A percentile compares a stretch with the other conserved stretches of the same genome.
Conservation (phyloP, 352 stramenopile species). For the Pythium monospermum region DNA sequence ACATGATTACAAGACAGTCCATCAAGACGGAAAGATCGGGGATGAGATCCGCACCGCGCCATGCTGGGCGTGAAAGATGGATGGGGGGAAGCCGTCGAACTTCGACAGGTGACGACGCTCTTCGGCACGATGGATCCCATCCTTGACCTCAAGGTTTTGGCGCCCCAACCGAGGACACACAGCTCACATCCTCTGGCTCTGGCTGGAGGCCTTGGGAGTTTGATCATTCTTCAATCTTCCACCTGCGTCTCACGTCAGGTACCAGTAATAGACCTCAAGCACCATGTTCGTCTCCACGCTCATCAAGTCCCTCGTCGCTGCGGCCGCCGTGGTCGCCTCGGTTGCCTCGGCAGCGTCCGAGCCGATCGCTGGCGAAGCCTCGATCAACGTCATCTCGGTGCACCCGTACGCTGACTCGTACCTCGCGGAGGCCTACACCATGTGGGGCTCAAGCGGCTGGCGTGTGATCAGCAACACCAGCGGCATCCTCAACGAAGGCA, state of each 20-base stretch:
- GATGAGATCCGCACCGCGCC: too few relatives aligned
- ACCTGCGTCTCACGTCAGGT: constrained; percentile 12
- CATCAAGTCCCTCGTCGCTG: constrained; percentile 10
- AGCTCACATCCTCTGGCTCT: too few relatives aligned
- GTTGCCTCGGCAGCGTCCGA: constrained; percentile 7
- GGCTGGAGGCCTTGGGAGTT: too few relatives aligned
- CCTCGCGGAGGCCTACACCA: constrained; percentile 24
- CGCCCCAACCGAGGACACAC: too few relatives aligned
- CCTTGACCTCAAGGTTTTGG: too few relatives aligned
- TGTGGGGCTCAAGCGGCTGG: constrained; percentile 27
- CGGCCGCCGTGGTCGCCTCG: constrained; percentile 1
- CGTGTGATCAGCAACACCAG: constrained; percentile 24
- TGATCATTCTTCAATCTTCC: constrained; percentile 20
- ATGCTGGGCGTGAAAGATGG: too few relatives aligned
- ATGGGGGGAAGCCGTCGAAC: too few relatives aligned
- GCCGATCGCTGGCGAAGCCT: constrained; percentile 23
- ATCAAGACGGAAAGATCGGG: too few relatives aligned
- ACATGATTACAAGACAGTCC: too few relatives aligned
- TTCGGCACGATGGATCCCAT: too few relatives aligned
- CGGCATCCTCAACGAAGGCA: constrained; percentile 28
- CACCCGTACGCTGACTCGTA: constrained; percentile 20
- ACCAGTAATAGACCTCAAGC: background rate
- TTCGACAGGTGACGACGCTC: too few relatives aligned
- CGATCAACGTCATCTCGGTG: constrained; percentile 17
- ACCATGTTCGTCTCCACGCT: constrained; percentile 24